Percentiles rank a stretch among this genome's conserved stretches.
Conservation (phyloP, 139 green algal genomes). For the Monoraphidium neglectum region DNA sequence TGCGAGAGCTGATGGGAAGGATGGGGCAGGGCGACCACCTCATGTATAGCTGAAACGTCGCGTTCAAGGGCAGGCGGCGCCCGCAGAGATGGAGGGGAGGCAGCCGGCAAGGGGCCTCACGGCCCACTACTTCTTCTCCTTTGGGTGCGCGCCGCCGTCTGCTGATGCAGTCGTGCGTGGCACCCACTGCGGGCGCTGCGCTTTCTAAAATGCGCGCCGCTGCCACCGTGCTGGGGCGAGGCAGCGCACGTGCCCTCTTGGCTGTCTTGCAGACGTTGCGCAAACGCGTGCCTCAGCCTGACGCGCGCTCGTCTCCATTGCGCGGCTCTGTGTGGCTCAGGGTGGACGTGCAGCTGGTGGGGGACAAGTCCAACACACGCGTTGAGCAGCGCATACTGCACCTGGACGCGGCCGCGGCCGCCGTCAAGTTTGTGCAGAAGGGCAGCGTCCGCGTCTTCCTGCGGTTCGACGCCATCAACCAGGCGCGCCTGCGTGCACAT, state of each 20-base stretch:
- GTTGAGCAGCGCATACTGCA: constrained; percentile 49
- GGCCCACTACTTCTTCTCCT: constrained; percentile 41
- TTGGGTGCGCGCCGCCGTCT: constrained; percentile 12
- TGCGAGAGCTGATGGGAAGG: too few species aligned
- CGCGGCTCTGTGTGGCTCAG: neutral
- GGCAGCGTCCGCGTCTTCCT: constrained; percentile 32
- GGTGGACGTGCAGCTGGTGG: constrained; percentile 47
- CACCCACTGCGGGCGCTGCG: neutral
- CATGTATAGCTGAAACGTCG: too few species aligned
- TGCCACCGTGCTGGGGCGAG: too few species aligned
- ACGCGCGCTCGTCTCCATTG: neutral
- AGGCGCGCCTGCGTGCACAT: too few species aligned
- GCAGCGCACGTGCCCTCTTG: neutral
- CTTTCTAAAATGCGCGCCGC: neutral
- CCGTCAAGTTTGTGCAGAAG: constrained; percentile 39
- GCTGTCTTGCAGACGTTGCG: neutral
- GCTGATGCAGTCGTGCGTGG: neutral
- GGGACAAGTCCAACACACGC: constrained; percentile 36
- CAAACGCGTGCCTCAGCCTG: neutral
- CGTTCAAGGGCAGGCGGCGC: too few species aligned
- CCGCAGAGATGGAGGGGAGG: neutral
- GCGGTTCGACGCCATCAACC: constrained; percentile 30
- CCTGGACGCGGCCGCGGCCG: constrained; percentile 40
- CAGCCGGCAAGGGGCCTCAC: constrained; percentile 21
- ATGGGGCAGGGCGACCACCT: too few species aligned